phyloP scores from a whole-genome alignment of 352 stramenopile species.

The Plasmopara viticola region DNA sequence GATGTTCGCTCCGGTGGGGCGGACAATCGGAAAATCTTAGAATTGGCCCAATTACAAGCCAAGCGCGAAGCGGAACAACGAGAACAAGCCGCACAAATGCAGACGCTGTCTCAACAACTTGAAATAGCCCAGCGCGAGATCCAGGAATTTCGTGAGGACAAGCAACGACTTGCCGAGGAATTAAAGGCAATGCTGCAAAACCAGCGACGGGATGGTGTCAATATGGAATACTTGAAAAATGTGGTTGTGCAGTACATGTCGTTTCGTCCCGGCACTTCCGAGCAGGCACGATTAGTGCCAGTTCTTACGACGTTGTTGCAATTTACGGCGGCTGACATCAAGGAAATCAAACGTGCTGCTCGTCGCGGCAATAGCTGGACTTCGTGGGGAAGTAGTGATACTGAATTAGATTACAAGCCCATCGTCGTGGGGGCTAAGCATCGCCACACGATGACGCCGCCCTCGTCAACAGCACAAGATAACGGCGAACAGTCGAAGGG shows the following conservation, averaged over 20 bases:
- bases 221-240: conserved; percentile 90
- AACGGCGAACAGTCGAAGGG: conserved; percentile 7
- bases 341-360: conserved; percentile 65
- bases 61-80: conserved; percentile 67
- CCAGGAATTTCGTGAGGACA: conserved; percentile 51
- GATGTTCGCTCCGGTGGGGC: conserved; percentile 78
- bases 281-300: conserved; percentile 68
- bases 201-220: conserved; percentile 78
- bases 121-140: conserved; percentile 41
- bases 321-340: conserved; percentile 68
- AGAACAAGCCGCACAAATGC: conserved; percentile 45
- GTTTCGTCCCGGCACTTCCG: conserved; percentile 72
- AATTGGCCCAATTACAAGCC: conserved; percentile 80
- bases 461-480: conserved; percentile 11
- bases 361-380: conserved; percentile 65
- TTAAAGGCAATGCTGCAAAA: conserved; percentile 71
- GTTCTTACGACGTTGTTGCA: conserved; percentile 83
- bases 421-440: conserved; percentile 36
- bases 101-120: conserved; percentile 41
- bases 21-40: conserved; percentile 84
- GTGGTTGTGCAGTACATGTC: conserved; percentile 89
- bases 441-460: conserved; percentile 22
- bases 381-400: conserved; percentile 45
- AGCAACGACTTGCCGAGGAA: conserved; percentile 55
- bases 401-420: conserved; percentile 50